A percentile compares a stretch with the other conserved stretches of the same genome.
These are phyloP conservation scores for Xanthoconium stramineum DNA, from an alignment of 768 basidiomycete genomes.

Conservation along the genomic window DNA sequence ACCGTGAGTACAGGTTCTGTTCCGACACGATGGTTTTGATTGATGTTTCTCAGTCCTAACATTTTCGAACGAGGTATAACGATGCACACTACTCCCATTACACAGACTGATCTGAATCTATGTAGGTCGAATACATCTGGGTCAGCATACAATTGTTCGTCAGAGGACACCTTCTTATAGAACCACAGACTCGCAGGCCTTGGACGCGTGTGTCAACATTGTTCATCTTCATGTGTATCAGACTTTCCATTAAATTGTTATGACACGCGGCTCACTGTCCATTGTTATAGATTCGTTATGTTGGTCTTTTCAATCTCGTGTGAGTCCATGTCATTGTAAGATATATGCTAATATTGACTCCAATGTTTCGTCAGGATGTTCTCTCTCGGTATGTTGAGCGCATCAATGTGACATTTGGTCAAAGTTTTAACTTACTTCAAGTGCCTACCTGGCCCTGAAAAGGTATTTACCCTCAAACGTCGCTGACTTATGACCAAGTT, in stretches of 20 bases:
- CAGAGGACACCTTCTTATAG: neutral
- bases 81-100: too few species aligned
- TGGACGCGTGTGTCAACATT: constrained; percentile 11
- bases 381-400: neutral
- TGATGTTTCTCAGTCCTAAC: neutral
- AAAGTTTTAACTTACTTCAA: neutral
- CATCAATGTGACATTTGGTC: neutral
- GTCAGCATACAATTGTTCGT: neutral
- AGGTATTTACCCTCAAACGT: neutral
- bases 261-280: neutral
- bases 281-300: constrained; percentile 9
- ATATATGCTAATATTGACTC: neutral
- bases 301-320: neutral
- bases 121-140: constrained; percentile 14
- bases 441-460: constrained; percentile 2
- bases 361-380: neutral
- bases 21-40: neutral
- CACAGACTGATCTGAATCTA: too few species aligned
- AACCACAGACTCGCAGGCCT: neutral
- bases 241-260: neutral
- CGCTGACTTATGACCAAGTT: neutral
- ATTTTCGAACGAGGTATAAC: neutral
- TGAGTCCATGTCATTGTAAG: neutral
- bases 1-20: neutral
- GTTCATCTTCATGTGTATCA: constrained; percentile 5